Base-by-base conservation (phyloP, 345 rosid genomes). In the Eucalyptus erythrocorys region DNA sequence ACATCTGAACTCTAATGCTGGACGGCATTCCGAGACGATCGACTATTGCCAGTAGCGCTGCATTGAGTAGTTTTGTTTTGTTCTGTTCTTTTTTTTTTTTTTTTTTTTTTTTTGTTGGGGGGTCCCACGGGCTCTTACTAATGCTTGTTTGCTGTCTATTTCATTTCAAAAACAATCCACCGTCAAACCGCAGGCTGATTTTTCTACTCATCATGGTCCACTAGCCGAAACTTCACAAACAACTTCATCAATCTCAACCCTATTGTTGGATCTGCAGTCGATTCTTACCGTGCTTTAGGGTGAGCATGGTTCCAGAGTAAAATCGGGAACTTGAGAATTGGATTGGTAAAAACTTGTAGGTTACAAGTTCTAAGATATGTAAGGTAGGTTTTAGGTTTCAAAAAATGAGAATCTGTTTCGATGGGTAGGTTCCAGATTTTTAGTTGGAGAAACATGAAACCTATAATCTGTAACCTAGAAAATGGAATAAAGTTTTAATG, bases 281-380 rank as follows among this genome's bases (percentile, higher is more conserved):
- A 61, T 30, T 61, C 34, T 61, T 61, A 59, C 17, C 55, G 6
- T 50, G 1, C 2, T 50, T 17, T 50, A 50, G 22, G 55, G 55
- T 50, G 22, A 50, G 22, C 1, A 50, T 50, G 55, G 22, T 50
- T 50, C 2, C 1, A 1, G 4, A 4, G 0, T 50, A 50, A n/a
- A n/a, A n/a, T n/a, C n/a, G n/a, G n/a, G n/a, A n/a, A n/a, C n/a
- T n/a, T n/a, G n/a, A n/a, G n/a, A n/a, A n/a, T n/a, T n/a, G n/a
- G n/a, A n/a, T n/a, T n/a, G n/a, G n/a, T n/a, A n/a, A n/a, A n/a
- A n/a, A n/a, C n/a, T n/a, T n/a, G n/a, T n/a, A n/a, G n/a, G n/a
- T n/a, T n/a, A n/a, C n/a, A n/a, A n/a, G n/a, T n/a, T n/a, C n/a
- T n/a, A n/a, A n/a, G n/a, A n/a, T n/a, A n/a, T n/a, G n/a, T n/a